Percentiles rank a stretch among this genome's conserved stretches.
These are phyloP conservation scores for Skeletonema grethae DNA, from an alignment of 108 stramenopile genomes.

Conservation along the genomic window DNA sequence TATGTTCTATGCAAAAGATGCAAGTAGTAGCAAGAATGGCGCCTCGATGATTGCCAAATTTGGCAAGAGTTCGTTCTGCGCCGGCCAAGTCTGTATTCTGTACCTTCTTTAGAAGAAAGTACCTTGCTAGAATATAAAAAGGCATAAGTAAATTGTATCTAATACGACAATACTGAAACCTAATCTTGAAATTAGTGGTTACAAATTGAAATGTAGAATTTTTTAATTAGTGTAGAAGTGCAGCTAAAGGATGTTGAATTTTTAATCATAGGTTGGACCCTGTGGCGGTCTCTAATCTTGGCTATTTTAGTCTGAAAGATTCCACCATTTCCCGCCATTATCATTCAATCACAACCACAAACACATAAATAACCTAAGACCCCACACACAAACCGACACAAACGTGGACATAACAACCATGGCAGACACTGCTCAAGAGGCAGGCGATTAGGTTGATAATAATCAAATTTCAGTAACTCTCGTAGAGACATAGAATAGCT, in stretches of 20 bases:
- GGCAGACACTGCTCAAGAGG: neutral
- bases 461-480: no score
- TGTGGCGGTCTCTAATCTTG: neutral
- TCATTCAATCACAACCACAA: neutral
- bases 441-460: neutral
- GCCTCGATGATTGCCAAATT: neutral
- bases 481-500: neutral
- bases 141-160: neutral
- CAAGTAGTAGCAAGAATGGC: no score
- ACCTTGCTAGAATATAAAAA: neutral
- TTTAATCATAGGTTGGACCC: neutral
- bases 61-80: neutral
- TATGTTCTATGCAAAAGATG: no score
- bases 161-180: neutral
- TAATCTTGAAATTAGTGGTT: neutral
- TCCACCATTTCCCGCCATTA: neutral
- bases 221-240: neutral
- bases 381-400: no score
- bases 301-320: no score
- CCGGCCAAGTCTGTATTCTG: neutral
- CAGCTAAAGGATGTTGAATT: no score
- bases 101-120: neutral
- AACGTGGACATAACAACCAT: neutral
- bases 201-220: neutral
- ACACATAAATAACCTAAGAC: no score